Evolutionary conservation across 1,139 yeast species (phyloP).

Genomic region (Suhomyces wounanorum): DNA sequence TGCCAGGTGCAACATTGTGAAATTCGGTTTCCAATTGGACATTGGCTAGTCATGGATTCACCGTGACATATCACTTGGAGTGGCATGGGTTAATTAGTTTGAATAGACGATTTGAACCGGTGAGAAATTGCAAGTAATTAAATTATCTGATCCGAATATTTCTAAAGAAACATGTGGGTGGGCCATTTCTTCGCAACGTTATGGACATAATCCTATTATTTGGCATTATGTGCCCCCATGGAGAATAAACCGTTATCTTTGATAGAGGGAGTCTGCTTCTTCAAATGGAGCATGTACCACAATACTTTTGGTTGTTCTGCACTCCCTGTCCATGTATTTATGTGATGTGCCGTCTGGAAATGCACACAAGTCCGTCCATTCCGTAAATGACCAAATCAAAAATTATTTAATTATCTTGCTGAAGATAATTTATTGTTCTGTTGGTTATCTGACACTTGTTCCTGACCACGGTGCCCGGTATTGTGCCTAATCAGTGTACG

Average conservation of each 20-base stretch:
- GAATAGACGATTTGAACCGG: not conserved
- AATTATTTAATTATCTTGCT: not conserved
- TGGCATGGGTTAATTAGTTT: not conserved
- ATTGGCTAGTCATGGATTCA: no score
- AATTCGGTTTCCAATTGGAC: no score
- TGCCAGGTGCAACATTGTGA: no score
- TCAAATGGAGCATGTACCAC: no score
- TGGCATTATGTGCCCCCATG: not conserved
- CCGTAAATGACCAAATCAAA: not conserved
- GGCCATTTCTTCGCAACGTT: not conserved
- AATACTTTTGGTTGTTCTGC: not conserved
- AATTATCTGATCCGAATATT: not conserved
- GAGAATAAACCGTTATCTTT: not conserved
- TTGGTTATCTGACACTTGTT: not conserved
- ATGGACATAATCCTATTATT: no score
- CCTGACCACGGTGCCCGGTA: not conserved
- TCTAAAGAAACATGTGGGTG: not conserved
- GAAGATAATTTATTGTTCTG: not conserved
- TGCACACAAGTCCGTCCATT: not conserved
- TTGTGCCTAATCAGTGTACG: not conserved
- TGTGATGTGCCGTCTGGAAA: not conserved
- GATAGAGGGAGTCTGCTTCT: no score
- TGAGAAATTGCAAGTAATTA: not conserved
- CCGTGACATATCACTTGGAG: no score
- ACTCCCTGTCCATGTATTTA: not conserved